Percentiles rank a stretch among this genome's conserved stretches.
Conservation (phyloP, 2,329 filamentous ascomycete genomes). For the Trichoderma sp. region DNA sequence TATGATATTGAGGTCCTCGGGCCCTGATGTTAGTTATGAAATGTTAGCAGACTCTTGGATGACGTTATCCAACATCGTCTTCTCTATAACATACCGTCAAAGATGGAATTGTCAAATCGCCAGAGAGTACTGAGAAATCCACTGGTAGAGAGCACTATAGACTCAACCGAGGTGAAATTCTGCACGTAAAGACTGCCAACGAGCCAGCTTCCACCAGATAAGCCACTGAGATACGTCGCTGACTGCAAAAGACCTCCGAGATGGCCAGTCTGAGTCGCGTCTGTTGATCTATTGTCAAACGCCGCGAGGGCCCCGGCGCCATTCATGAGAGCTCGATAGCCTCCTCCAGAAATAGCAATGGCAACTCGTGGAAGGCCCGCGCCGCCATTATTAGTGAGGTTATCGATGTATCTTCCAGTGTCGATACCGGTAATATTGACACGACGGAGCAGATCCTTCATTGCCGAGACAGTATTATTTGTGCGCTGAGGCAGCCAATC, state of each 20-base stretch:
- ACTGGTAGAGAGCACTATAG: conserved; percentile 33
- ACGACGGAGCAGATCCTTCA: conserved; percentile 27
- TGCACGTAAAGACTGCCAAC: conserved; percentile 73
- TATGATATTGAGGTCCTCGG: conserved; percentile 33
- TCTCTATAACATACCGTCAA: conserved; percentile 34
- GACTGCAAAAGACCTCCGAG: conserved; percentile 73
- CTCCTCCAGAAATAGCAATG: conserved; percentile 75
- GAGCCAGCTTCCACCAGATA: conserved; percentile 77
- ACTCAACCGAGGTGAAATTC: conserved; percentile 70
- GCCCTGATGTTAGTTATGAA: conserved; percentile 39
- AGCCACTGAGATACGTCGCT: conserved; percentile 72
- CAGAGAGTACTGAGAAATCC: conserved; percentile 38
- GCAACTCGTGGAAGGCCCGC: conserved; percentile 54
- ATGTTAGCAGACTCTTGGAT: neutral
- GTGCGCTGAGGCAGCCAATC: conserved; percentile 27
- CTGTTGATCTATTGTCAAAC: conserved; percentile 67
- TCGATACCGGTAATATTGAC: conserved; percentile 28
- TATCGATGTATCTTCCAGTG: conserved; percentile 27
- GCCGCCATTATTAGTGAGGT: conserved; percentile 23
- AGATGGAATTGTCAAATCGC: conserved; percentile 42
- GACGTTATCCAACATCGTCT: neutral
- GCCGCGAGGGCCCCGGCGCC: conserved; percentile 73
- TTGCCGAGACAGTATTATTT: conserved; percentile 27
- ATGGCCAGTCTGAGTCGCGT: conserved; percentile 50
- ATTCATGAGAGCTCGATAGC: conserved; percentile 76